Evolutionary conservation across 352 stramenopile genomes (phyloP).

Genomic region (Globisporangium megalacanthum): DNA sequence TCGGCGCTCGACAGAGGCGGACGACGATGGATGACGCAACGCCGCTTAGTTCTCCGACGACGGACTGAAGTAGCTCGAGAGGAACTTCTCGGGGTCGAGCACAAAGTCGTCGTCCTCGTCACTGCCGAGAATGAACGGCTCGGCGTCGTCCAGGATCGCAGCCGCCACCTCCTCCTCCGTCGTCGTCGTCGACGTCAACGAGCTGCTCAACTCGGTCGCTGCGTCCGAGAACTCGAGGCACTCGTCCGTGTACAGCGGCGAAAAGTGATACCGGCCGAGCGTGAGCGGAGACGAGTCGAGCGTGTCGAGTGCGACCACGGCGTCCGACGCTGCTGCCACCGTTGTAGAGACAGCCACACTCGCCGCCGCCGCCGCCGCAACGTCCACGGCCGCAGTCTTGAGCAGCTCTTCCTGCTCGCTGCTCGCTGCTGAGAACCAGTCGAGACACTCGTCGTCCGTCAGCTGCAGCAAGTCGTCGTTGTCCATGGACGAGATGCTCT

Average conservation of each 20-base stretch:
- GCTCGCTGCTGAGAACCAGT: constrained; percentile 66
- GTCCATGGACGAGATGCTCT: constrained; percentile 64
- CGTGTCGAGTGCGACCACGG: background rate
- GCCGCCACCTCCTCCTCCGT: background rate
- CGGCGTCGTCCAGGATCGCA: constrained; percentile 19
- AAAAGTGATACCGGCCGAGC: constrained; percentile 22
- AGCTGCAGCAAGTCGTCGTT: constrained; percentile 77
- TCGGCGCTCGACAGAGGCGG: background rate
- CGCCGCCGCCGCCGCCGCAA: background rate
- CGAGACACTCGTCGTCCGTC: constrained; percentile 69
- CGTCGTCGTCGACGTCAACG: constrained; percentile 13
- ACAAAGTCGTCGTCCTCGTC: constrained; percentile 81
- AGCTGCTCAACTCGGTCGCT: background rate
- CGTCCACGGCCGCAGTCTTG: constrained; percentile 9
- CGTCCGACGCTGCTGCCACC: background rate
- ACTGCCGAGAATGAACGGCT: constrained; percentile 24
- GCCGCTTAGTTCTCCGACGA: constrained; percentile 7
- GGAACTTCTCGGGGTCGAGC: constrained; percentile 81
- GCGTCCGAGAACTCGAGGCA: constrained; percentile 18
- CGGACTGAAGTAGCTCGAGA: constrained; percentile 78
- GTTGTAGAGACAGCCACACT: background rate
- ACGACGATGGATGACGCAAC: background rate
- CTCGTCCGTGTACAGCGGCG: constrained; percentile 22
- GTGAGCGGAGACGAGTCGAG: constrained; percentile 11
- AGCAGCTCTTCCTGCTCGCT: constrained; percentile 25